Conservation (phyloP, 192 early-diverging fungal genomes). For the Hyaloraphidium curvatum region DNA sequence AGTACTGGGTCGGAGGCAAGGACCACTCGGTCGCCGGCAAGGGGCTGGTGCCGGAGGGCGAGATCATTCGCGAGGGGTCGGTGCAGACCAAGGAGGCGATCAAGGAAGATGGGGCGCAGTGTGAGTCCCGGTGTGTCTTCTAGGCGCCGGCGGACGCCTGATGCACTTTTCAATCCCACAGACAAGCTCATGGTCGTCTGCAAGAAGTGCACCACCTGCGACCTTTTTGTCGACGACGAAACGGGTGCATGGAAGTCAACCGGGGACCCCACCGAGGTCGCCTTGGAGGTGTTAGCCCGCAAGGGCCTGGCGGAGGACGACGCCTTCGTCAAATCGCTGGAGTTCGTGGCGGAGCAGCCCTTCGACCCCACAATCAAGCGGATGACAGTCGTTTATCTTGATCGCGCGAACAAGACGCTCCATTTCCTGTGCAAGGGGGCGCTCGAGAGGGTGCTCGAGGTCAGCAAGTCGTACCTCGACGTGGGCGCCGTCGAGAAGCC, state of each 20-base stretch:
- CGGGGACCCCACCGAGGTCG: constrained; percentile 21
- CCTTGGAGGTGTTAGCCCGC: constrained; percentile 15
- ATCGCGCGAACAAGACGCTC: background rate
- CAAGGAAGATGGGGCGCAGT: no score
- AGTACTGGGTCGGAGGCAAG: no score
- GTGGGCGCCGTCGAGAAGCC: background rate
- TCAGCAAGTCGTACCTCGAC: background rate
- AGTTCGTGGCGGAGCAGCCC: constrained; percentile 14
- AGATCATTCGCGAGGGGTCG: no score
- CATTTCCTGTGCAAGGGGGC: constrained; percentile 8
- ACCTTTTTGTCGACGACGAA: constrained; percentile 6
- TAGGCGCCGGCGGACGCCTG: no score
- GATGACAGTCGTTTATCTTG: constrained; percentile 15
- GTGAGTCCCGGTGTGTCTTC: no score
- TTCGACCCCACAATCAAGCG: constrained; percentile 20
- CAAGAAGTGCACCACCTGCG: background rate
- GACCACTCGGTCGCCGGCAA: background rate
- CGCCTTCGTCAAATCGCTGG: constrained; percentile 5
- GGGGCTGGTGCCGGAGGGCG: no score
- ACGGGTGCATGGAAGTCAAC: constrained; percentile 12
- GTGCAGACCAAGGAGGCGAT: no score
- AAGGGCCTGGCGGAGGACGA: background rate
- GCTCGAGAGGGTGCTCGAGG: constrained; percentile 4
- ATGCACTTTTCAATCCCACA: no score
- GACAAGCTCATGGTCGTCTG: constrained; percentile 2